Percentiles rank a stretch among this genome's conserved stretches.
phyloP scores from a whole-genome alignment of 2,329 filamentous ascomycete genomes.

The Aureobasidium leucospermi region DNA sequence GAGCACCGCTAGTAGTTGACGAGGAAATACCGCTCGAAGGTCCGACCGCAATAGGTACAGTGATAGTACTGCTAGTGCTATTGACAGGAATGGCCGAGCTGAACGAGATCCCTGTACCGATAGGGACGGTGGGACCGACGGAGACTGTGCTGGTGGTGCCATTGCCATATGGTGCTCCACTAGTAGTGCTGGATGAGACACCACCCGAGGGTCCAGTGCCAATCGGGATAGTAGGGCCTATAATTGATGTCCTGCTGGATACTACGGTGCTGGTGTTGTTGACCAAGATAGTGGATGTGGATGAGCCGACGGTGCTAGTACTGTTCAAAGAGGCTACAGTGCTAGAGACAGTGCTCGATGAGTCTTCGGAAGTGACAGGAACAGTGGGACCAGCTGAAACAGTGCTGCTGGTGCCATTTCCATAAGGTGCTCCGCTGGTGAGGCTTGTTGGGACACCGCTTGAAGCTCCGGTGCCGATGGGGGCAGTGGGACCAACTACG shows the following conservation, averaged over 20 bases:
- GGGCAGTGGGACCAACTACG: neutral
- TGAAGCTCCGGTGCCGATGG: neutral
- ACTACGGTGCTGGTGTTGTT: too few relatives aligned
- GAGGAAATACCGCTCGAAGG: constrained; percentile 1
- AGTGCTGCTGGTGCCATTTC: neutral
- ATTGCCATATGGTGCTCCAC: neutral
- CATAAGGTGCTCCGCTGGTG: neutral
- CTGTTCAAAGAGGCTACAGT: too few relatives aligned
- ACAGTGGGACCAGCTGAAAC: neutral
- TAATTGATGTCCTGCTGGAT: too few relatives aligned
- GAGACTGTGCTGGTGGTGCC: neutral
- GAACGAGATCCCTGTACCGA: neutral
- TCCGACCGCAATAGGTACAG: neutral
- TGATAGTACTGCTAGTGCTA: neutral
- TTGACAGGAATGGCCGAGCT: neutral
- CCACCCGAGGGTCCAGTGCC: neutral
- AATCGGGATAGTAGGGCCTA: neutral
- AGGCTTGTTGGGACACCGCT: neutral
- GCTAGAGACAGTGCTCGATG: neutral
- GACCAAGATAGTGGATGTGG: too few relatives aligned
- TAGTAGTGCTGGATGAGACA: neutral
- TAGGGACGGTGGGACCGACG: neutral
- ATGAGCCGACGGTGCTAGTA: too few relatives aligned
- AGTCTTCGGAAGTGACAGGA: neutral
- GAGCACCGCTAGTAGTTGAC: neutral